These are phyloP conservation scores for Termitomyces sp. DNA, from an alignment of 768 basidiomycete genomes.

Conservation along the genomic window DNA sequence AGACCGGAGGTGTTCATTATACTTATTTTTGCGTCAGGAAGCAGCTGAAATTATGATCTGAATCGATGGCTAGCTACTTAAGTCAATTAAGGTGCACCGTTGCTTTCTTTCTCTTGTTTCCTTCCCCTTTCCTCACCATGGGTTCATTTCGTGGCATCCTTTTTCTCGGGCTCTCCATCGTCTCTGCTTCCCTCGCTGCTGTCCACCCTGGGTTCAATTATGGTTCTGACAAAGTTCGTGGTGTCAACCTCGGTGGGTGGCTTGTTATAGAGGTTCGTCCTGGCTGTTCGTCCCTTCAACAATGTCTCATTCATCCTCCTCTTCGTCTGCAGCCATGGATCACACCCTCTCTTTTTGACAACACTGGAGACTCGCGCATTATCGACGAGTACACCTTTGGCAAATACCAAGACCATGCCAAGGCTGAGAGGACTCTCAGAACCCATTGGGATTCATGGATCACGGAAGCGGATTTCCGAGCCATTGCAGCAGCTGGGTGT, in stretches of 20 bases:
- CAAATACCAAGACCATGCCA: constrained; percentile 48
- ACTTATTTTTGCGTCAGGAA: constrained; percentile 16
- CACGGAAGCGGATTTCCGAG: constrained; percentile 73
- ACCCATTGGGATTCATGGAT: constrained; percentile 85
- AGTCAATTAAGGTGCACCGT: neutral
- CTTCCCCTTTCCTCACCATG: constrained; percentile 5
- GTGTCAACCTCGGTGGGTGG: constrained; percentile 77
- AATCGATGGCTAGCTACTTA: constrained; percentile 13
- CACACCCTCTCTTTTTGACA: constrained; percentile 71
- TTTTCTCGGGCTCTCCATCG: constrained; percentile 25
- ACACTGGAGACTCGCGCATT: constrained; percentile 55
- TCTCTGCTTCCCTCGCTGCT: constrained; percentile 25
- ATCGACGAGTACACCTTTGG: constrained; percentile 82
- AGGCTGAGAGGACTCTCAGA: constrained; percentile 46
- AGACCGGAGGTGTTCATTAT: constrained; percentile 8
- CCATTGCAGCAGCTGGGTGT: constrained; percentile 74
- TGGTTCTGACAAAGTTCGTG: constrained; percentile 69
- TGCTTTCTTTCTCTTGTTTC: neutral
- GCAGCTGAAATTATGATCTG: constrained; percentile 13
- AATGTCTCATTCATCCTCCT: constrained; percentile 5
- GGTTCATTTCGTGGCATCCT: constrained; percentile 13
- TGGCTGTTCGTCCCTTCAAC: neutral
- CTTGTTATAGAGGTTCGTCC: constrained; percentile 40
- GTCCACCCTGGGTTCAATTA: constrained; percentile 65
- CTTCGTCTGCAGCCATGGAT: constrained; percentile 59